Percentiles rank a stretch among this genome's conserved stretches.
Evolutionary conservation across 768 basidiomycete genomes (phyloP).

Genomic region (Sarcomyxa edulis): DNA sequence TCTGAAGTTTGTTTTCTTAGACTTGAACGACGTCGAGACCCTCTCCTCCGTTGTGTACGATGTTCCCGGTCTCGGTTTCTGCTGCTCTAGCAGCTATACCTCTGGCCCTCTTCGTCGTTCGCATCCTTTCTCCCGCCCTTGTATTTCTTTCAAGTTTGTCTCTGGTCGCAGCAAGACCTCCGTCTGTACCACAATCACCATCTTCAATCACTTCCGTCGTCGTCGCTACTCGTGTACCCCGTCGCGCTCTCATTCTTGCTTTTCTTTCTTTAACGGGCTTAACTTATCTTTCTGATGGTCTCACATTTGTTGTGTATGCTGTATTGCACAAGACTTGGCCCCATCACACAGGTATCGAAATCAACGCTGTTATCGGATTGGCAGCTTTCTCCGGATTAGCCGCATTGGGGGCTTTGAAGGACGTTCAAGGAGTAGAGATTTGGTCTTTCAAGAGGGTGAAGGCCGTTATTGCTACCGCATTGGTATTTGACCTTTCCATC

Average conservation of each 20-base stretch:
- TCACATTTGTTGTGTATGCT: conserved; percentile 60
- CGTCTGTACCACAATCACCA: conserved; percentile 29
- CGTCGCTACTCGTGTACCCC: conserved; percentile 66
- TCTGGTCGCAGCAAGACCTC: conserved; percentile 45
- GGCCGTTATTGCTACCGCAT: conserved; percentile 43
- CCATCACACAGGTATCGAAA: conserved; percentile 54
- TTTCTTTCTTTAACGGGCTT: conserved; percentile 66
- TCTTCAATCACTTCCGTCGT: conserved; percentile 77
- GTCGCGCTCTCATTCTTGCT: conserved; percentile 68
- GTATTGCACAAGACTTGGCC: conserved; percentile 67
- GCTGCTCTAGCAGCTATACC: conserved; percentile 27
- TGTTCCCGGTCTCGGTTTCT: conserved; percentile 50
- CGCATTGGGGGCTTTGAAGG: conserved; percentile 76
- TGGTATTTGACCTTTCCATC: conserved; percentile 57
- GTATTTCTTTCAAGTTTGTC: conserved; percentile 60
- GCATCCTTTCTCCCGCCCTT: conserved; percentile 64
- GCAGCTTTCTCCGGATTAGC: conserved; percentile 69
- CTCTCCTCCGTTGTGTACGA: conserved; percentile 44
- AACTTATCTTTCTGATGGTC: conserved; percentile 75
- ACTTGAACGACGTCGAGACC: conserved; percentile 16
- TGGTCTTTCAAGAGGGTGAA: conserved; percentile 62
- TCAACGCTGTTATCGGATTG: conserved; percentile 64
- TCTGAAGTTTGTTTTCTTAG: no score
- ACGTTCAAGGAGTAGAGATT: conserved; percentile 61
- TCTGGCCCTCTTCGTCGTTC: conserved; percentile 46